phyloP scores from a whole-genome alignment of 768 basidiomycete species.

The Hypholoma fasciculare region DNA sequence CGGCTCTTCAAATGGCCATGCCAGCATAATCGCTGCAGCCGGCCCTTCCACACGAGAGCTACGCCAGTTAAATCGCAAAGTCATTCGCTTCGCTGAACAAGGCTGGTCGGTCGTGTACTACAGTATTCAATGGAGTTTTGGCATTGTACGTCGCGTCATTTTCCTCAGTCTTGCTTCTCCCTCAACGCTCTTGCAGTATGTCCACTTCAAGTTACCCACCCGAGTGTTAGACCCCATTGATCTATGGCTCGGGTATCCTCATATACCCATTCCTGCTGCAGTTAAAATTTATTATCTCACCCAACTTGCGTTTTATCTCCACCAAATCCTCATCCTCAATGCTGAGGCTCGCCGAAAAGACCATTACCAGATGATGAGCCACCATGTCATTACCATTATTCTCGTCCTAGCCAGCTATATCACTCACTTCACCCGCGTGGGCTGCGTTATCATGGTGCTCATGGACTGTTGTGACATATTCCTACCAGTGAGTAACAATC shows the following conservation, averaged over 20 bases:
- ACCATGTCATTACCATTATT: conserved; percentile 87
- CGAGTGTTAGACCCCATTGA: conserved; percentile 59
- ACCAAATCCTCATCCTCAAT: conserved; percentile 90
- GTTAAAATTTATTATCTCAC: conserved; percentile 89
- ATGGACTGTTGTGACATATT: conserved; percentile 97
- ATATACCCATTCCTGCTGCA: conserved; percentile 73
- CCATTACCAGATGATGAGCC: conserved; percentile 94
- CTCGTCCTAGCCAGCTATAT: conserved; percentile 80
- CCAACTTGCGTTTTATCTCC: conserved; percentile 87
- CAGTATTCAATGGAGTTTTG: conserved; percentile 70
- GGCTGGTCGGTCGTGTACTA: conserved; percentile 90
- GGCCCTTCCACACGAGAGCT: conserved; percentile 44
- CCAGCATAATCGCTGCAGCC: conserved; percentile 26
- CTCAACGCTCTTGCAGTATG: conserved; percentile 55
- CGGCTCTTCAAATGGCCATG: conserved; percentile 21
- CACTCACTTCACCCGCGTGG: conserved; percentile 84
- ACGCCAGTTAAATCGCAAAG: conserved; percentile 65
- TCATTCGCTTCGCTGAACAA: conserved; percentile 92
- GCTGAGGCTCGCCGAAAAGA: conserved; percentile 92
- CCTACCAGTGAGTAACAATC: conserved; percentile 66
- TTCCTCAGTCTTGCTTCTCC: conserved; percentile 9
- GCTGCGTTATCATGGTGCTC: conserved; percentile 84
- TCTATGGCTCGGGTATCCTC: conserved; percentile 83
- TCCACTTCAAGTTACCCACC: conserved; percentile 74
- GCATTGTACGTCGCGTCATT: conserved; percentile 66